Evolutionary conservation across 768 basidiomycete species (phyloP), one percentile per base, ranked within the genome.

Genomic region (Auriscalpium orientale): DNA sequence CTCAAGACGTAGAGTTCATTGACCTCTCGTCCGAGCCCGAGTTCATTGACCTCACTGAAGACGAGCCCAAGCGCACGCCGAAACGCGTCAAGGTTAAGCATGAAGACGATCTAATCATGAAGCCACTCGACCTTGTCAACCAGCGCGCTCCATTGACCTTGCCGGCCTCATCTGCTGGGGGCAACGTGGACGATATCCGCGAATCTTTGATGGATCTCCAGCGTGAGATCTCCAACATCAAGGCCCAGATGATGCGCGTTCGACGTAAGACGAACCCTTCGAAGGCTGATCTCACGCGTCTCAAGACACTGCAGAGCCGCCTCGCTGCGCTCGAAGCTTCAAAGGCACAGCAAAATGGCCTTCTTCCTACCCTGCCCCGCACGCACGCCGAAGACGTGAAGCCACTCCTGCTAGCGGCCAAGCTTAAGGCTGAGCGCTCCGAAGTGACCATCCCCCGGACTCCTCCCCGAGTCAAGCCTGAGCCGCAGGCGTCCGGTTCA

Each of bases 401-500:
- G 48, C 58, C 13, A 56, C 68, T 47, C 65, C 65, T 2, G 49
- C 60, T 21, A 36, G 22, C 56, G 51, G 50, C 47, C 22, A 49
- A 46, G 51, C 49, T 61, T 50, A 56, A 59, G 51, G n/a, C 16
- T 47, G 16, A 35, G 35, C 40, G 46, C 49, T 9, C 33, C 10
- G 12, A 34, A 3, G 22, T 16, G 13, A 34, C 21, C n/a, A 49
- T 22, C 37, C 22, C 13, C 18, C 18, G 20, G 20, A 28, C 56
- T 40, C 40, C 37, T 43, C 4, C 46, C 21, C 50, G n/a, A 22
- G 43, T 40, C 20, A 45, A 13, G 15, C 18, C 21, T 21, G 52
- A 33, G 2, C 54, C 59, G 20, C 21, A 59, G 34, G 64, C 65
- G 13, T 66, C 65, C 9, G 62, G 65, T 13, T 67, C 62, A 22